Base-by-base conservation (phyloP, 306 rosid genomes). In the Dalbergia cultrata region DNA sequence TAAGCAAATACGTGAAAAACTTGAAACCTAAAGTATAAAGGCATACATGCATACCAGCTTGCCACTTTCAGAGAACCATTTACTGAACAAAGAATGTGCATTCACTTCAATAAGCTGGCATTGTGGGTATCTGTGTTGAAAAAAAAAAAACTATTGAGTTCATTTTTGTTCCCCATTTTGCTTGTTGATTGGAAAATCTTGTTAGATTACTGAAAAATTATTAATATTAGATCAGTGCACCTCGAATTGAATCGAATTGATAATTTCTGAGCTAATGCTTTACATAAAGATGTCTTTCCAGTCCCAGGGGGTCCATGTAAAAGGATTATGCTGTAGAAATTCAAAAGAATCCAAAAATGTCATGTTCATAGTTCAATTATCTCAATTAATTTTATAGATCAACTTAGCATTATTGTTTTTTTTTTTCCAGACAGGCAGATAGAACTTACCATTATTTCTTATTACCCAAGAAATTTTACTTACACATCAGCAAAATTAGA, bases 1-100 rank as follows among this genome's bases (percentile, higher is more conserved):
- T 74, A 63, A 18, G 62, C 56, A 78, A 72, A 59, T 44, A 13
- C 41, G 56, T 26, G 33, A 31, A 70, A 75, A 41, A 19, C 33
- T 14, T 31, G 61, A 80, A 68, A 53, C 81, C 74, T 19, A 57
- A 85, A 69, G 52, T 33, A 26, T 26, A 79, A 33, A 73, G 69
- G 78, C 79, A 75, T 67, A 31, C 52, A 56, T 18, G 80, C 89
- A 66, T 93, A 95, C 99, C 98, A 95, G 88, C 92, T 95, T 95
- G 81, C 99, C 99, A 57, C 99, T 95, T 90, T 91, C 99, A 0
- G 99, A 95, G 89, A 95, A 95, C 99, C 99, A 95, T 95, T 95
- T 95, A 78, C 98, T 93, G 89, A 95, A 95, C 85, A 95, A 86
- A 72, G 99, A 95, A 88, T 95, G 99, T 76, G 99, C 99, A 84